phyloP scores from a whole-genome alignment of 2,329 filamentous ascomycete species.

The Cryphonectria nitschkei region DNA sequence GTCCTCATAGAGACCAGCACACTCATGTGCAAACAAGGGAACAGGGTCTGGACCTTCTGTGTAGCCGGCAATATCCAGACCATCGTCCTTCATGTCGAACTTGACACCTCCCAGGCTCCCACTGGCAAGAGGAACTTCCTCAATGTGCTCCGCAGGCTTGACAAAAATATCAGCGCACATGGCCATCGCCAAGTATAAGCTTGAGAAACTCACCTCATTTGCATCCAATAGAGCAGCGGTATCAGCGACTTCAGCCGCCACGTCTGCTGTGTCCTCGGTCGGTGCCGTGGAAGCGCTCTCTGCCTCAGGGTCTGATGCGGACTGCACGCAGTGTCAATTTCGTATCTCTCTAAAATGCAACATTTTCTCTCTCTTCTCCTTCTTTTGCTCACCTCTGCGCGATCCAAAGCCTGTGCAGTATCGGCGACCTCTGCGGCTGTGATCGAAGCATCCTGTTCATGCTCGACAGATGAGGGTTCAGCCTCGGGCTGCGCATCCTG shows the following conservation, averaged over 20 bases:
- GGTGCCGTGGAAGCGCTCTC: slow-evolving; percentile 1
- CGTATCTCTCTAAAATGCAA: background rate
- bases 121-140: background rate
- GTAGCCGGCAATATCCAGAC: slow-evolving; percentile 21
- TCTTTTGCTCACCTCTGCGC: slow-evolving; percentile 13
- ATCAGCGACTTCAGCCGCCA: slow-evolving; percentile 50
- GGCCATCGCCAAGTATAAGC: background rate
- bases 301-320: background rate
- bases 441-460: slow-evolving; percentile 43
- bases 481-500: background rate
- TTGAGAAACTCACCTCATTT: slow-evolving; percentile 15
- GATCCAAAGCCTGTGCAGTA: slow-evolving; percentile 38
- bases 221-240: slow-evolving; percentile 39
- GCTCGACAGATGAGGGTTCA: slow-evolving; percentile 28
- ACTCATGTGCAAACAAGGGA: slow-evolving; percentile 41
- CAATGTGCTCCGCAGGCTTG: slow-evolving; percentile 8
- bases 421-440: slow-evolving; percentile 51
- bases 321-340: slow-evolving; percentile 1
- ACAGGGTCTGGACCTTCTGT: slow-evolving; percentile 23
- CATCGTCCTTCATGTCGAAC: slow-evolving; percentile 19
- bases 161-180: background rate
- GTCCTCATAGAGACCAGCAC: slow-evolving; percentile 46
- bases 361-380: background rate
- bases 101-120: slow-evolving; percentile 19
- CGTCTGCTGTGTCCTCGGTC: slow-evolving; percentile 42